These are phyloP conservation scores for Aaosphaeria arxii DNA, from an alignment of 2,329 filamentous ascomycete species.

Conservation along the genomic window DNA sequence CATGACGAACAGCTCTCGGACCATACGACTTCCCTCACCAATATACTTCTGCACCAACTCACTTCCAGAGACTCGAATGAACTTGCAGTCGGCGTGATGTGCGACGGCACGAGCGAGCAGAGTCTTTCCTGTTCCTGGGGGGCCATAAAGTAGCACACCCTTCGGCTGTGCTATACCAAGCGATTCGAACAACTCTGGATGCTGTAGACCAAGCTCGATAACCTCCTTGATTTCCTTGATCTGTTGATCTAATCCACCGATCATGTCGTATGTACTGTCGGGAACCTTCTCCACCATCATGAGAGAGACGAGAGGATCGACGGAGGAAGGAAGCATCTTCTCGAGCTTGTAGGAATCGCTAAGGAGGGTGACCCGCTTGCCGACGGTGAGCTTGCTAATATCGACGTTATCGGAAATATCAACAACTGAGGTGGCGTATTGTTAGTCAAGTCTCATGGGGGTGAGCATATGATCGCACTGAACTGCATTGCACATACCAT, in stretches of 20 bases:
- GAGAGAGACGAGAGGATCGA: constrained; percentile 95
- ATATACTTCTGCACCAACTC: constrained; percentile 99
- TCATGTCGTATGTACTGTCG: constrained; percentile 99
- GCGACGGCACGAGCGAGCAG: constrained; percentile 91
- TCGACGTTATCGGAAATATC: constrained; percentile 94
- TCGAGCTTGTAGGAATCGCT: constrained; percentile 99
- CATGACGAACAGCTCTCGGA: constrained; percentile 98
- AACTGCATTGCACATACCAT: constrained; percentile 63
- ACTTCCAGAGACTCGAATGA: constrained; percentile 93
- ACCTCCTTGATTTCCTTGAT: constrained; percentile 99
- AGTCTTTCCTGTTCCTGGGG: constrained; percentile 96
- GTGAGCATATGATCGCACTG: neutral
- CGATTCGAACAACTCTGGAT: constrained; percentile 98
- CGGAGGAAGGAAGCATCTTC: constrained; percentile 96
- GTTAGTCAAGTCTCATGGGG: neutral
- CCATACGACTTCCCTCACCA: constrained; percentile 96
- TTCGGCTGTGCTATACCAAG: constrained; percentile 98
- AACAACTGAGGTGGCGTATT: constrained; percentile 62
- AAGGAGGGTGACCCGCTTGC: constrained; percentile 94
- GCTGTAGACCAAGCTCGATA: constrained; percentile 96
- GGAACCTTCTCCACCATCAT: constrained; percentile 99
- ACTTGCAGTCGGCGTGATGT: constrained; percentile 98
- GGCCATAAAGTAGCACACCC: constrained; percentile 93
- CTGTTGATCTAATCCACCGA: constrained; percentile 95
- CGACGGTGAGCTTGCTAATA: constrained; percentile 90